These are phyloP conservation scores for Trichopus zeylanicus DNA, from an alignment of 116 monocot genomes.

Conservation along the genomic window DNA sequence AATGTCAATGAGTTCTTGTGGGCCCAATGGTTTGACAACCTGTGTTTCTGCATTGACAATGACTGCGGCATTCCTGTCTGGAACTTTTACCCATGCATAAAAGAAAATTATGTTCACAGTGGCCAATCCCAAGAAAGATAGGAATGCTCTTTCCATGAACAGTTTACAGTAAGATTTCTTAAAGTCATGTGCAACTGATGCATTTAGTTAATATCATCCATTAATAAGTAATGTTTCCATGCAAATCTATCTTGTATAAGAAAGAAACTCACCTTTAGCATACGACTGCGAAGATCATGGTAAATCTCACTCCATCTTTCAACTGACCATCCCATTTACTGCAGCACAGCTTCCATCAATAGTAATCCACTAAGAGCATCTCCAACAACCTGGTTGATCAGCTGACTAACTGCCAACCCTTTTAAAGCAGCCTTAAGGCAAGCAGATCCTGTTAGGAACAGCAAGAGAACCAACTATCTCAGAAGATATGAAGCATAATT, in stretches of 20 bases:
- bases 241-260: too few species aligned
- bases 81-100: conserved; percentile 8
- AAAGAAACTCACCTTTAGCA: conserved; percentile 54
- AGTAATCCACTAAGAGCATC: conserved; percentile 92
- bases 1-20: not conserved
- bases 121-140: too few species aligned
- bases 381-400: conserved; percentile 92
- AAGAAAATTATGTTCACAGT: not conserved
- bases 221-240: too few species aligned
- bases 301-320: conserved; percentile 76
- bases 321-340: conserved; percentile 73
- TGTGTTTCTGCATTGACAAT: conserved; percentile 1
- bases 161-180: too few species aligned
- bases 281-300: conserved; percentile 80
- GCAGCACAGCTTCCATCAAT: conserved; percentile 76
- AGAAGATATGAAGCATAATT: not conserved
- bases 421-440: conserved; percentile 59
- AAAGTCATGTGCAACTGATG: too few species aligned
- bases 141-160: too few species aligned
- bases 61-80: not conserved
- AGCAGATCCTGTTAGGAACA: conserved; percentile 37
- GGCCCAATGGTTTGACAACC: not conserved
- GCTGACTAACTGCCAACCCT: conserved; percentile 59
- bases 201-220: too few species aligned
- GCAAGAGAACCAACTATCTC: not conserved